Evolutionary conservation across 2,329 filamentous ascomycete species (phyloP).

Genomic region (Colletotrichum melonis): DNA sequence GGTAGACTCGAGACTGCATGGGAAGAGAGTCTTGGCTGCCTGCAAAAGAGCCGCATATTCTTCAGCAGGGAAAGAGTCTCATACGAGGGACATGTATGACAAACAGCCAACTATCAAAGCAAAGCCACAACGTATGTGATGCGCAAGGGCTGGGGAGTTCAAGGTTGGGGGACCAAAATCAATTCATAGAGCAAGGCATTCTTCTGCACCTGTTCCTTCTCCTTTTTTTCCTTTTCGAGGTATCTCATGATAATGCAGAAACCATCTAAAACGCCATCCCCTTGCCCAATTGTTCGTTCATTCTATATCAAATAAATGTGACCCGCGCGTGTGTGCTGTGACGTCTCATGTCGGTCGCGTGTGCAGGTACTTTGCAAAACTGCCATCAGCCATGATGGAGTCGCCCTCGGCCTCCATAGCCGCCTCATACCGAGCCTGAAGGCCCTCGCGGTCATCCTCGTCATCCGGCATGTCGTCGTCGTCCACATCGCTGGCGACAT

Average conservation of each 20-base stretch:
- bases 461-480: conserved; percentile 69
- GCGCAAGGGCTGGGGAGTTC: conserved; percentile 29
- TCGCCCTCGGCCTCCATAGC: conserved; percentile 73
- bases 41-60: background rate
- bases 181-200: conserved; percentile 35
- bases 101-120: background rate
- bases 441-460: conserved; percentile 71
- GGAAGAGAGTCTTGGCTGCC: background rate
- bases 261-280: conserved; percentile 33
- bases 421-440: conserved; percentile 81
- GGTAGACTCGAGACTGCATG: background rate
- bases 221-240: conserved; percentile 30
- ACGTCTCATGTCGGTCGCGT: conserved; percentile 47
- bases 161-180: conserved; percentile 30
- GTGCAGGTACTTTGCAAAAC: conserved; percentile 71
- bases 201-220: conserved; percentile 27
- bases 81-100: background rate
- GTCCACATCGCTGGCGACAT: conserved; percentile 69
- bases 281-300: conserved; percentile 18
- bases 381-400: conserved; percentile 64
- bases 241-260: conserved; percentile 37
- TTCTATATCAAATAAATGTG: conserved; percentile 40
- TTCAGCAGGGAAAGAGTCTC: background rate
- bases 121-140: background rate
- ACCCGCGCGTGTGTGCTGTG: conserved; percentile 25